These are phyloP conservation scores for Aspergillus phoenicis DNA, from an alignment of 2,329 filamentous ascomycete species.

Conservation along the genomic window DNA sequence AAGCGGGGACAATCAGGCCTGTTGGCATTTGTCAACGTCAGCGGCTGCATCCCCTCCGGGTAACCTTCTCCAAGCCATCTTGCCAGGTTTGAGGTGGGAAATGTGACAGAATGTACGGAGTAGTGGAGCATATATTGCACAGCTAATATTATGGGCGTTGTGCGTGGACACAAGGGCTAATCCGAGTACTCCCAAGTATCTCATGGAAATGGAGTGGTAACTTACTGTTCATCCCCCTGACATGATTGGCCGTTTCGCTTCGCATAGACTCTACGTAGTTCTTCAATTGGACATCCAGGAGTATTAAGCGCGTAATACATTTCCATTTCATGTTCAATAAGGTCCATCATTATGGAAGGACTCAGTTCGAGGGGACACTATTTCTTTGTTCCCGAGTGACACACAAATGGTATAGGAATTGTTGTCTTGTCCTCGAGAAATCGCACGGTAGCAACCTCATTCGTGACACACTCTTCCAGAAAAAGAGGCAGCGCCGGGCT, in stretches of 20 bases:
- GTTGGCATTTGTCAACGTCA: too few relatives aligned
- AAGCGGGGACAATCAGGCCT: too few relatives aligned
- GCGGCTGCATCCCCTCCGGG: too few relatives aligned
- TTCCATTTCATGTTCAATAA: slow-evolving; percentile 20
- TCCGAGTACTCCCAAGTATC: accelerated
- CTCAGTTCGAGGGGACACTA: background rate
- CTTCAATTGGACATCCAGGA: slow-evolving; percentile 14
- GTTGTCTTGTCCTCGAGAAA: background rate
- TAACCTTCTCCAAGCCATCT: too few relatives aligned
- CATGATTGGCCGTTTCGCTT: too few relatives aligned
- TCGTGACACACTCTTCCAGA: background rate
- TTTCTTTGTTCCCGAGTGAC: background rate
- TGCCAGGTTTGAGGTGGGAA: too few relatives aligned
- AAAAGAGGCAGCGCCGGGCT: background rate
- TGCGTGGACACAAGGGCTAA: too few relatives aligned
- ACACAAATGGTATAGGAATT: background rate
- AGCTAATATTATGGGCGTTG: too few relatives aligned
- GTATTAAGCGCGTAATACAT: slow-evolving; percentile 21
- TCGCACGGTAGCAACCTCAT: background rate
- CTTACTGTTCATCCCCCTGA: too few relatives aligned
- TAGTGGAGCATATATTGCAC: too few relatives aligned
- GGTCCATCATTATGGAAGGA: slow-evolving; percentile 24
- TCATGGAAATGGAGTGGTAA: too few relatives aligned
- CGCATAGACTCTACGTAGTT: background rate
- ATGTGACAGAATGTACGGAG: too few relatives aligned